Evolutionary conservation across 129 eudicot species (phyloP).

Genomic region (Helianthus tuberosus): DNA sequence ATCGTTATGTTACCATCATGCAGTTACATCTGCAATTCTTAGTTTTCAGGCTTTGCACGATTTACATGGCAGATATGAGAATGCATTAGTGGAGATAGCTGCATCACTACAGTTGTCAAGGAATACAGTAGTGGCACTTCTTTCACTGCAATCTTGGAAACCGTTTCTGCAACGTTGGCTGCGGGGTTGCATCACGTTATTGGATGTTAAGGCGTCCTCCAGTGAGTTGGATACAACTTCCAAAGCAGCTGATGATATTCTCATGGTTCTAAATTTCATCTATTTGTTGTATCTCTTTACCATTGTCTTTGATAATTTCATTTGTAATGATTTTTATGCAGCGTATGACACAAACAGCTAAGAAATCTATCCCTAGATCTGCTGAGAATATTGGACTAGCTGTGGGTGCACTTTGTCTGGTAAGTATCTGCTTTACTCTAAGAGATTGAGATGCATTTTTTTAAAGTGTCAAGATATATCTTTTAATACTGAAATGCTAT

Average conservation of each 20-base stretch:
- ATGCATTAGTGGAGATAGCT: slow-evolving; percentile 62
- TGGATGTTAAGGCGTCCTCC: slow-evolving; percentile 49
- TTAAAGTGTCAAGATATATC: neutral
- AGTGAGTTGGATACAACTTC: slow-evolving; percentile 52
- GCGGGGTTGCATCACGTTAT: slow-evolving; percentile 43
- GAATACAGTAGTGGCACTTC: slow-evolving; percentile 66
- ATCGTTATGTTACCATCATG: slow-evolving; percentile 11
- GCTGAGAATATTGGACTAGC: slow-evolving; percentile 94
- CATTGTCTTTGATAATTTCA: neutral
- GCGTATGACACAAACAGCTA: slow-evolving; percentile 65
- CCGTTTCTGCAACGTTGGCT: slow-evolving; percentile 88
- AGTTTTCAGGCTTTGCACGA: slow-evolving; percentile 53
- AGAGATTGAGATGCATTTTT: slow-evolving; percentile 13
- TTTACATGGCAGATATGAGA: slow-evolving; percentile 59
- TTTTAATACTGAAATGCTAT: neutral
- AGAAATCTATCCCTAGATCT: slow-evolving; percentile 79
- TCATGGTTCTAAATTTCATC: slow-evolving; percentile 57
- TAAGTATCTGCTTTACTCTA: slow-evolving; percentile 41
- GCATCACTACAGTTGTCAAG: slow-evolving; percentile 79
- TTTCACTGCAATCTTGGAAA: slow-evolving; percentile 93
- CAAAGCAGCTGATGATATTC: slow-evolving; percentile 72
- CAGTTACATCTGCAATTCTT: slow-evolving; percentile 28
- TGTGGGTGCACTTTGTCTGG: slow-evolving; percentile 88
- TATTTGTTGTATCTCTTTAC: slow-evolving; percentile 3
- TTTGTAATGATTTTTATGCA: slow-evolving; percentile 37